Percentiles rank a stretch among this genome's conserved stretches.
Conservation (phyloP, 495 filamentous ascomycete genomes). For the Gamarada debralockiae region DNA sequence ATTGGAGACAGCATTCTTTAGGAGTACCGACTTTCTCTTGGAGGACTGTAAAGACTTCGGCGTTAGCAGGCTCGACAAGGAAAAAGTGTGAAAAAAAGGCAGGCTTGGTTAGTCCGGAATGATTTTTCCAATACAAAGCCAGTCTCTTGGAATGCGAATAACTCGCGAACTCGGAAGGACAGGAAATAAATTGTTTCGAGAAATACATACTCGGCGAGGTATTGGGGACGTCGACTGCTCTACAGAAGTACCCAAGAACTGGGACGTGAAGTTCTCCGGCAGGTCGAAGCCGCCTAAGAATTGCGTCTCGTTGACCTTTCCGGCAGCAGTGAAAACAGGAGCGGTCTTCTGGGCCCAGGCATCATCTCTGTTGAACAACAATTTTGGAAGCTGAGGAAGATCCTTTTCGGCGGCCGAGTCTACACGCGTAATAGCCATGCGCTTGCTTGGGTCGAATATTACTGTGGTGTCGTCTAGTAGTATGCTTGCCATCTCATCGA, state of each 20-base stretch:
- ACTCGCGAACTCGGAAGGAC: too few species aligned
- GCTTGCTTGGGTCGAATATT: background rate
- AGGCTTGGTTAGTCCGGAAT: too few species aligned
- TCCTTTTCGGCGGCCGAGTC: background rate
- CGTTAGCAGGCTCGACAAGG: too few species aligned
- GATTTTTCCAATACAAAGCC: too few species aligned
- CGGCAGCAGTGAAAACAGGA: constrained; percentile 6
- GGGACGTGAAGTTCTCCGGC: background rate
- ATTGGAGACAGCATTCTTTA: background rate
- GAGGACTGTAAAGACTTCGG: too few species aligned
- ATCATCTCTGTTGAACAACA: constrained; percentile 15
- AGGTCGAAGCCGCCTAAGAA: background rate
- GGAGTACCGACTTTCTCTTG: constrained; percentile 12
- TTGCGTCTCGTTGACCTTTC: background rate
- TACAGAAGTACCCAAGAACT: background rate
- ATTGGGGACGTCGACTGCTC: constrained; percentile 7
- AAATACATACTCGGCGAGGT: too few species aligned
- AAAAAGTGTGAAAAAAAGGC: too few species aligned
- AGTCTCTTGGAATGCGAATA: too few species aligned
- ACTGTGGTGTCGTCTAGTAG: constrained; percentile 26
- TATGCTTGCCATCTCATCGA: constrained; percentile 31
- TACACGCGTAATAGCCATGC: background rate
- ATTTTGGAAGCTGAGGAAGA: constrained; percentile 11
- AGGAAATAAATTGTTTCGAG: too few species aligned
- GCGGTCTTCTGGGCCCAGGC: constrained; percentile 13